These are phyloP conservation scores for Dothidotthia symphoricarpi DNA, from an alignment of 2,329 filamentous ascomycete species.

Conservation along the genomic window DNA sequence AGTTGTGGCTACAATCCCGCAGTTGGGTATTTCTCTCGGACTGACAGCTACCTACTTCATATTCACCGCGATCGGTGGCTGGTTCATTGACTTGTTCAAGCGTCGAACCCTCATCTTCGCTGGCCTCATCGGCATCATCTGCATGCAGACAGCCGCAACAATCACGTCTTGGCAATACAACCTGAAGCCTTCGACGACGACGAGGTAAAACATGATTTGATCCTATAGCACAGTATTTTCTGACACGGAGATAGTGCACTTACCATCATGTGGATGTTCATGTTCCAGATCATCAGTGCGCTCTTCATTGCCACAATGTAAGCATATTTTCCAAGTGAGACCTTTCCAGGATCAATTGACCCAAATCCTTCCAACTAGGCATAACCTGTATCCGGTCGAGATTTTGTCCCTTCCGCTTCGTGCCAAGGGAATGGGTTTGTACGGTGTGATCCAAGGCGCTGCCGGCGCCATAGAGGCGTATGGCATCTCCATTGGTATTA, in stretches of 20 bases:
- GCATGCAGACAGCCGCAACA: conserved; percentile 48
- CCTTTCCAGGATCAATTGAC: background rate
- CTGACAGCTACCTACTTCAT: conserved; percentile 49
- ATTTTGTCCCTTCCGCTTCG: conserved; percentile 47
- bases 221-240: background rate
- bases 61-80: conserved; percentile 45
- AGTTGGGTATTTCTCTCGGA: conserved; percentile 47
- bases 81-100: conserved; percentile 46
- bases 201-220: conserved; percentile 22
- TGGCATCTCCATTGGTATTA: conserved; percentile 50
- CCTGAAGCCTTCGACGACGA: conserved; percentile 25
- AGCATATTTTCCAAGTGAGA: background rate
- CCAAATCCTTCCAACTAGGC: conserved; percentile 8
- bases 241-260: conserved; percentile 20
- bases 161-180: conserved; percentile 51
- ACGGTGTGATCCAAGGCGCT: conserved; percentile 47
- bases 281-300: conserved; percentile 50
- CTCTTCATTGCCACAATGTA: conserved; percentile 49
- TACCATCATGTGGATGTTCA: conserved; percentile 50
- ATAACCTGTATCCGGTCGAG: conserved; percentile 50
- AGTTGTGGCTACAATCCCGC: conserved; percentile 34
- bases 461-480: conserved; percentile 48
- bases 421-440: conserved; percentile 46
- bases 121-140: conserved; percentile 46
- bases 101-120: conserved; percentile 49